These are phyloP conservation scores for Irpex lacteus DNA, from an alignment of 1,284 basidiomycete species.

Conservation along the genomic window DNA sequence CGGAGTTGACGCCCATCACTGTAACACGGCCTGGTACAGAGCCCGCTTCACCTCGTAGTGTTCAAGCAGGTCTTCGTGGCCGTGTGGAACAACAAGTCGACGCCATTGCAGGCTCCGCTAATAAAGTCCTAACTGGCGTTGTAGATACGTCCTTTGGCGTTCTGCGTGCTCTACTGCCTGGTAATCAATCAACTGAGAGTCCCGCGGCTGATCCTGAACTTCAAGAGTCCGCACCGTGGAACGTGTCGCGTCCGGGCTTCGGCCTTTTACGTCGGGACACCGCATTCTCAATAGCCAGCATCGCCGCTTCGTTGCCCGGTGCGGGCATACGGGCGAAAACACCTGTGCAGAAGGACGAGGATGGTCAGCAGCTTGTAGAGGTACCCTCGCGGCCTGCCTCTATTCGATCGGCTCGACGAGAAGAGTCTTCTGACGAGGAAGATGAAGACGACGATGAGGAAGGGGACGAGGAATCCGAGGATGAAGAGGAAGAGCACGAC, in stretches of 20 bases:
- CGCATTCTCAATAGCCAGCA: constrained; percentile 78
- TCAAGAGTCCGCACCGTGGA: constrained; percentile 36
- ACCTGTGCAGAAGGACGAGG: constrained; percentile 37
- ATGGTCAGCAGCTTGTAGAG: constrained; percentile 67
- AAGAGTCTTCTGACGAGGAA: constrained; percentile 27
- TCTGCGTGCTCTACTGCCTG: constrained; percentile 60
- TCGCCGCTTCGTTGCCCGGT: constrained; percentile 66
- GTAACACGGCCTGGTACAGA: constrained; percentile 36
- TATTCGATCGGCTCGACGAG: constrained; percentile 36
- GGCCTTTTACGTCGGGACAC: constrained; percentile 68
- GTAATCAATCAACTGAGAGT: constrained; percentile 19
- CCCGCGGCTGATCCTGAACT: constrained; percentile 25
- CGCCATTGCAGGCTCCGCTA: constrained; percentile 78
- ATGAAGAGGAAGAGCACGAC: constrained; percentile 39
- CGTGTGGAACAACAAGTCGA: constrained; percentile 82
- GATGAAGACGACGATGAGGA: constrained; percentile 33
- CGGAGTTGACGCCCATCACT: constrained; percentile 76
- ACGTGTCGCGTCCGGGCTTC: constrained; percentile 47
- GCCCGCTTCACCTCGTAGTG: constrained; percentile 30
- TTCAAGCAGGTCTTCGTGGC: constrained; percentile 57
- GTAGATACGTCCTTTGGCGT: constrained; percentile 84
- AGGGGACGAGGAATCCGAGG: constrained; percentile 34
- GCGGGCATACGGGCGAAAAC: constrained; percentile 27
- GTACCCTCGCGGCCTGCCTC: constrained; percentile 59
- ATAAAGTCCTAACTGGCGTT: constrained; percentile 82